phyloP scores from a whole-genome alignment of 2,329 filamentous ascomycete genomes.

The Curvularia hawaiiensis region DNA sequence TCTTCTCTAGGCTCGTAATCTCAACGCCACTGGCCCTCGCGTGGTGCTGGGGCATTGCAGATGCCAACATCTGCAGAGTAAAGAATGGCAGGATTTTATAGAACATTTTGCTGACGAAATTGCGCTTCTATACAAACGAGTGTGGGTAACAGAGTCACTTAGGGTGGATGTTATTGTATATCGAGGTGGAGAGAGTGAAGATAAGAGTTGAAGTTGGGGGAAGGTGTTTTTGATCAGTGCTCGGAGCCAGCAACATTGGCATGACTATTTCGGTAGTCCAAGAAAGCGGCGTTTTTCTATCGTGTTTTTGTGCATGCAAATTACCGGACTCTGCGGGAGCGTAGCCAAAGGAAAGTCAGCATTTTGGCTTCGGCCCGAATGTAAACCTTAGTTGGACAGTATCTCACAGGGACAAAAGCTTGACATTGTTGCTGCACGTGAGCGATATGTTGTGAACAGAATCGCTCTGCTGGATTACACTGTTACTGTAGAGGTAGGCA shows the following conservation, averaged over 20 bases:
- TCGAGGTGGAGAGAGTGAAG: background rate
- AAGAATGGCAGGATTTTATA: background rate
- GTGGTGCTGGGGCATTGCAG: constrained; percentile 8
- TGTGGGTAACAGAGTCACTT: background rate
- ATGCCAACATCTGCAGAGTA: constrained; percentile 10
- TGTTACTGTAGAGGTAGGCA: background rate
- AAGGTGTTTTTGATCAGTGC: background rate
- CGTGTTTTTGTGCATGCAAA: background rate
- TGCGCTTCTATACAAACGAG: background rate
- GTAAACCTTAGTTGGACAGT: background rate
- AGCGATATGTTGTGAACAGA: background rate
- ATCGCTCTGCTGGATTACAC: background rate
- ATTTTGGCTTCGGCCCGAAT: constrained; percentile 7
- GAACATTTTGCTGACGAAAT: constrained; percentile 5
- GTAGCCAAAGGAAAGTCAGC: background rate
- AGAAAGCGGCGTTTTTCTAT: constrained; percentile 1
- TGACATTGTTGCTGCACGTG: background rate
- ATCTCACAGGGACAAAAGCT: background rate
- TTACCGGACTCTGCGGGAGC: background rate
- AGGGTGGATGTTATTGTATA: background rate
- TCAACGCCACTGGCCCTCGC: background rate
- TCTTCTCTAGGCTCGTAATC: constrained; percentile 12
- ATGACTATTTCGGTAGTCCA: background rate
- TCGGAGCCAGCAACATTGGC: background rate
- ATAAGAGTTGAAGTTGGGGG: background rate